Evolutionary conservation across 176 grass and related monocot genomes (phyloP), one percentile per base, ranked within the genome.

Genomic region (Zoysia pacifica): DNA sequence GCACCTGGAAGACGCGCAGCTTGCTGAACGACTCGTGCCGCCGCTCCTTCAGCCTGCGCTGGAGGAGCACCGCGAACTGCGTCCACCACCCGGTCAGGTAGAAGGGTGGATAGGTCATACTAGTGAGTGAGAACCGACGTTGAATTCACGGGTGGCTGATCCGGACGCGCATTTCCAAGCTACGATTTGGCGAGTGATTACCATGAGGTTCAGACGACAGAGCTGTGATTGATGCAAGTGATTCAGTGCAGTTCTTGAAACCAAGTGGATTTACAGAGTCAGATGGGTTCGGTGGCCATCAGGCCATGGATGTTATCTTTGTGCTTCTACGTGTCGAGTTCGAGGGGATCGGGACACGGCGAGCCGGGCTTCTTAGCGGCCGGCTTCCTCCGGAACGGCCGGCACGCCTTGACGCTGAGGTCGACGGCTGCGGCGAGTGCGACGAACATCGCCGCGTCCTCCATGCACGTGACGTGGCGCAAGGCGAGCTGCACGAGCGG

Each of bases 381-480:
- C 11, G 63, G 1, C 68, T 87, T 97, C 86, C 86, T 80, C 56
- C 62, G 81, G 80, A 97, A 97, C 48, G 85, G 90, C 43, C 81
- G 88, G 78, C 95, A 97, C 6, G 92, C 95, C 81, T 97, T 97
- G 52, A 97, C 85, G 70, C 95, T 94, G 47, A 97, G 95, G 76
- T 97, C 92, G 16, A 93, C 92, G 6, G 95, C 95, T 38, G 89
- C 90, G 4, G 95, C 87, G 74, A 97, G 91, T 11, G 94, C 92
- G 11, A 94, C 73, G 69, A 97, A 94, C 72, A 93, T 90, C 6
- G 95, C 95, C 13, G 90, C 95, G 69, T 97, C 95, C 88, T 97
- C 92, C 67, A 92, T 73, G 62, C 91, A 97, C 51, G 85, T 79
- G 6, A 94, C 87, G 65, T 97, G 90, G 0, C 87, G 82, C 78